Percentiles rank a stretch among this genome's conserved stretches.
These are phyloP conservation scores for Capsicum baccatum DNA, from an alignment of 257 asterid genomes.

Conservation along the genomic window DNA sequence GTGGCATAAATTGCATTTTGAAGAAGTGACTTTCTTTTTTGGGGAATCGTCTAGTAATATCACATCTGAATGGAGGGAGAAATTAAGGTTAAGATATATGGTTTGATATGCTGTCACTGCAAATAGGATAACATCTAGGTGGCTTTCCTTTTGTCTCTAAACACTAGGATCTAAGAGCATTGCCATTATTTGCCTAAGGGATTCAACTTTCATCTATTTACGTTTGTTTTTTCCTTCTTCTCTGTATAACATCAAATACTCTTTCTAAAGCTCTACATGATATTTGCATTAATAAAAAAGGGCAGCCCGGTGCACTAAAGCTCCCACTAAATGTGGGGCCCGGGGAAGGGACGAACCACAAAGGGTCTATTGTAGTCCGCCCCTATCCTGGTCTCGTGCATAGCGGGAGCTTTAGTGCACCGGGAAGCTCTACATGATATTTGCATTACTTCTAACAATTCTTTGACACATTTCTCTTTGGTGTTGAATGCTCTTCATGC, in stretches of 20 bases:
- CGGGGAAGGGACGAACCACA: too few relatives aligned
- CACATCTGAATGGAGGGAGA: background rate
- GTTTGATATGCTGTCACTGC: background rate
- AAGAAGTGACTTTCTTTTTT: background rate
- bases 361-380: too few relatives aligned
- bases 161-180: background rate
- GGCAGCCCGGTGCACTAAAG: too few relatives aligned
- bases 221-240: background rate
- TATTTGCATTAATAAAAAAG: background rate
- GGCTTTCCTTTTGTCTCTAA: background rate
- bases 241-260: background rate
- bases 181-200: background rate
- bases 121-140: background rate
- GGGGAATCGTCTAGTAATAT: background rate
- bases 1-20: conserved; percentile 3
- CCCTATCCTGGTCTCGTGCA: too few relatives aligned
- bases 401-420: too few relatives aligned
- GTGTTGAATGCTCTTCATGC: conserved; percentile 31
- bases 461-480: conserved; percentile 9
- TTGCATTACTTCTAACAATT: background rate
- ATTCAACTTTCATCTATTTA: background rate
- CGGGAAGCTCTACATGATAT: too few relatives aligned
- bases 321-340: too few relatives aligned
- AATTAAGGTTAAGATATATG: background rate
- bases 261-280: background rate